Percentiles rank a stretch among this genome's conserved stretches.
These are phyloP conservation scores for Aureococcus anophagefferens DNA, from an alignment of 108 stramenopile species.

Conservation along the genomic window DNA sequence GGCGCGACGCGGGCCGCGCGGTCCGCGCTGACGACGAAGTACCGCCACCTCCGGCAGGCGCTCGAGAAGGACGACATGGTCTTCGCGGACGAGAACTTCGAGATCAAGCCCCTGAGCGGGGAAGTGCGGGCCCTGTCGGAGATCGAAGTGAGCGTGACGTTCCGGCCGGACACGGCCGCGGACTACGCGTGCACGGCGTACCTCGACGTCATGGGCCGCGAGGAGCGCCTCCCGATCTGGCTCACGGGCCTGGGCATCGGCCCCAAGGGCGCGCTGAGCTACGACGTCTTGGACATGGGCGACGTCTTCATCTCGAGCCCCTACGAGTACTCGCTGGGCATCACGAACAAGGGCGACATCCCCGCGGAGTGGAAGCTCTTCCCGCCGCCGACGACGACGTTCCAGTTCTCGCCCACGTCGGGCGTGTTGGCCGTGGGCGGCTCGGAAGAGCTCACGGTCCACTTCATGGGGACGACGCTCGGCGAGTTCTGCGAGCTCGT, in stretches of 20 bases:
- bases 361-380: slow-evolving; percentile 39
- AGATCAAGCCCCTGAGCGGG: slow-evolving; percentile 39
- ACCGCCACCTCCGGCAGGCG: slow-evolving; percentile 40
- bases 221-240: slow-evolving; percentile 42
- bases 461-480: slow-evolving; percentile 31
- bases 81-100: slow-evolving; percentile 48
- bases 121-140: slow-evolving; percentile 49
- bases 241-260: slow-evolving; percentile 43
- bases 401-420: slow-evolving; percentile 2
- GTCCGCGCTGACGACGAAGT: slow-evolving; percentile 41
- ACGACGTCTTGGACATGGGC: slow-evolving; percentile 48
- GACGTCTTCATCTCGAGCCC: slow-evolving; percentile 42
- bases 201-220: slow-evolving; percentile 45
- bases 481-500: slow-evolving; percentile 50
- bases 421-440: slow-evolving; percentile 20
- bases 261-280: slow-evolving; percentile 42
- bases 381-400: background rate
- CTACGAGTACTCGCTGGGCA: slow-evolving; percentile 30
- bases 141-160: slow-evolving; percentile 46
- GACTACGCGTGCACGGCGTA: slow-evolving; percentile 38
- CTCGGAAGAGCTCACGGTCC: slow-evolving; percentile 5
- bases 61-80: slow-evolving; percentile 44
- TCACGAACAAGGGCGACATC: slow-evolving; percentile 53
- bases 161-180: slow-evolving; percentile 41
- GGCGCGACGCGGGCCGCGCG: slow-evolving; percentile 19